A percentile compares a stretch with the other conserved stretches of the same genome.
Evolutionary conservation across 164 flowering plant species (phyloP).

Genomic region (Euptelea pleiosperma): DNA sequence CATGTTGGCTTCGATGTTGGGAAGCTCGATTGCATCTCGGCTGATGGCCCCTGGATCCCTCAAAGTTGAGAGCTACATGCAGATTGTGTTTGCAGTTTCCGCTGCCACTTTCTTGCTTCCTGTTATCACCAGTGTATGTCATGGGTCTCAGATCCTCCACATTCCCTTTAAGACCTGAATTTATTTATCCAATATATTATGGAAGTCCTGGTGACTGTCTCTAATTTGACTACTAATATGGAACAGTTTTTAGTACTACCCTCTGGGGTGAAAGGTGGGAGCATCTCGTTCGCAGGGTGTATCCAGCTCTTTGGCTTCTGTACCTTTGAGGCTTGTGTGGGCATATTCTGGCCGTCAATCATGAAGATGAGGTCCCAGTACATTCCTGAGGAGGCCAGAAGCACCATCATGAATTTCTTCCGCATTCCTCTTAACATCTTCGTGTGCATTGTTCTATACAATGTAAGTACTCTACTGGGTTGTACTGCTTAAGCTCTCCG

Average conservation of each 20-base stretch:
- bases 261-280: conserved; percentile 60
- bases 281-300: conserved; percentile 72
- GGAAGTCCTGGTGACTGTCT: not conserved
- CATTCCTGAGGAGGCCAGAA: conserved; percentile 96
- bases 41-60: conserved; percentile 61
- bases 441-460: conserved; percentile 87
- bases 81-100: conserved; percentile 75
- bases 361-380: conserved; percentile 99
- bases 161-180: not conserved
- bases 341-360: conserved; percentile 97
- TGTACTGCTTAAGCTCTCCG: too few species aligned
- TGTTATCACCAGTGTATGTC: conserved; percentile 61
- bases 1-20: conserved; percentile 97
- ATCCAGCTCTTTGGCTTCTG: conserved; percentile 90
- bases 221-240: conserved; percentile 18
- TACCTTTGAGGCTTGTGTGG: conserved; percentile 87
- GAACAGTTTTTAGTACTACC: conserved; percentile 70
- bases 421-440: conserved; percentile 94
- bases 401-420: conserved; percentile 99
- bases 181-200: not conserved
- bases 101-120: conserved; percentile 75
- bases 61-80: conserved; percentile 95
- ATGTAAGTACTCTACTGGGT: conserved; percentile 41
- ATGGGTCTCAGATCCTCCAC: not conserved
- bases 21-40: conserved; percentile 90